Evolutionary conservation across 768 basidiomycete genomes (phyloP), one percentile per base, ranked within the genome.

Genomic region (Glaciozyma martinii): DNA sequence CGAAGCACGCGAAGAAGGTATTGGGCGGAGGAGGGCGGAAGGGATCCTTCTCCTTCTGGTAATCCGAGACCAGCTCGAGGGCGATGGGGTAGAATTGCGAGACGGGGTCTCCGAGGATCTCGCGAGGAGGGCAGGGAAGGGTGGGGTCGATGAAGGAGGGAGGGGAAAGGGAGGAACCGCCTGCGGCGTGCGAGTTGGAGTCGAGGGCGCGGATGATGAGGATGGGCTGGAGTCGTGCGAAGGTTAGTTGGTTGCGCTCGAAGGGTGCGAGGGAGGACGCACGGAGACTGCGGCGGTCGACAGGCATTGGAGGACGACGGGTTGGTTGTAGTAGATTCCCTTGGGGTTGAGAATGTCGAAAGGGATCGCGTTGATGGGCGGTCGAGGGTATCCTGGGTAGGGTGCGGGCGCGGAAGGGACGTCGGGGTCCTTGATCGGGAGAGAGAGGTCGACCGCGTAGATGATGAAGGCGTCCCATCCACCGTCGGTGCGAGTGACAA

Each of bases 401-500:
- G 87, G 5, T 89, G 87, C 61, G 21, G 88, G 88, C 0, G 87
- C 87, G 6, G 87, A 85, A 9, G 87, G 85, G 40, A 85, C 81
- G 71, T 89, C 87, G 58, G 87, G 84, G 19, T 85, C 85, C 33
- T 86, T 86, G 25, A 83, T 81, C 25, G 90, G 87, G 74, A 87
- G 87, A 18, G 84, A 86, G 67, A 91, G 88, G 76, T 97, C 92
- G 67, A 95, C 92, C 67, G 95, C 91, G 80, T 95, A 98, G 83
- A 97, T 89, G 73, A 97, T 85, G 78, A 95, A 97, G 0, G 91
- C 87, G 78, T 93, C 88, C 90, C 90, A 93, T 72, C 87, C 86
- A 43, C 88, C 86, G n/a, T 40, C 37, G 23, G 90, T 92, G 62
- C 88, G 83, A 30, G 90, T 88, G 73, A 90, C 89, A 76, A 92